Conservation (phyloP, 2,329 filamentous ascomycete genomes). For the Calycina herbarum region DNA sequence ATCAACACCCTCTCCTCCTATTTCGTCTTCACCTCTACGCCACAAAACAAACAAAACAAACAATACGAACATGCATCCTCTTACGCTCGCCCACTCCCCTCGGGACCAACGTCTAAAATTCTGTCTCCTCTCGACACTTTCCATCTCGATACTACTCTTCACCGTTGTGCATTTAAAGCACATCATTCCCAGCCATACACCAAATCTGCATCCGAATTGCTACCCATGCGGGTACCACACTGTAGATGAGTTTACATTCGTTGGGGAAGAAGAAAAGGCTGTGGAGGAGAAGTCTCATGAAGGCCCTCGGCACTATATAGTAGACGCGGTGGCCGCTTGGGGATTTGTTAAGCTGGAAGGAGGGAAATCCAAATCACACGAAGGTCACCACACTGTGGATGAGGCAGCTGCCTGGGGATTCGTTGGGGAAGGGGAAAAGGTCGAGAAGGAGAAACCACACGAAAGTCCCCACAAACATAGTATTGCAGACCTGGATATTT, state of each 20-base stretch:
- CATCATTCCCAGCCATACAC: conserved; percentile 15
- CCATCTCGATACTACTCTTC: conserved; percentile 28
- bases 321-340: no score
- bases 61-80: conserved; percentile 19
- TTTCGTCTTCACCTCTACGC: background rate
- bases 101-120: conserved; percentile 25
- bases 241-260: no score
- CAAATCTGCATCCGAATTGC: background rate
- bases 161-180: conserved; percentile 27
- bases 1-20: background rate
- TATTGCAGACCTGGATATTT: background rate
- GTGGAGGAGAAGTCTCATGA: conserved; percentile 1
- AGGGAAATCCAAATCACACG: no score
- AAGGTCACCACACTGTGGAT: no score
- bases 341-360: no score
- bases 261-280: no score
- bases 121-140: conserved; percentile 24
- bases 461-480: background rate
- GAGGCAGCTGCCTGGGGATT: no score
- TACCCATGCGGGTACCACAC: background rate
- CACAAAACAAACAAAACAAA: background rate
- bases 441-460: no score
- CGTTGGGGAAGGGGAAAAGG: no score
- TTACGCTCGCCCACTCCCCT: background rate
- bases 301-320: background rate